A percentile compares a stretch with the other conserved stretches of the same genome.
Conservation (phyloP, 2,329 filamentous ascomycete species). For the Lomentospora prolificans region DNA sequence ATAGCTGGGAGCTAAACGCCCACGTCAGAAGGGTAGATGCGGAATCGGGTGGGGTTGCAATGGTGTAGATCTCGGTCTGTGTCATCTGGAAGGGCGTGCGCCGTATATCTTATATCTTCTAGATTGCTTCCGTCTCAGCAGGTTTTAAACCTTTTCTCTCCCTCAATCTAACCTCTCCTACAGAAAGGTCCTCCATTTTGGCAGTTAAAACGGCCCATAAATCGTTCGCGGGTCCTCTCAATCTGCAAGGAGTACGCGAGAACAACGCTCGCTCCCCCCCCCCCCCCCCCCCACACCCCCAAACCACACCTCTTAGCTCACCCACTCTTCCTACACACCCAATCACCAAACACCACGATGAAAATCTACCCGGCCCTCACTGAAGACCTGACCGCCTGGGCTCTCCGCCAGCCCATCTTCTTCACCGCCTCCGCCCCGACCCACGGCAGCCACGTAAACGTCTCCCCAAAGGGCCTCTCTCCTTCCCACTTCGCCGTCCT, state of each 20-base stretch:
- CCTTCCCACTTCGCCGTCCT: slow-evolving; percentile 51
- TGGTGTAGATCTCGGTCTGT: background rate
- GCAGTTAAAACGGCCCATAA: too few species aligned
- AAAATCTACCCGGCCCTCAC: slow-evolving; percentile 48
- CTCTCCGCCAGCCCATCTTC: slow-evolving; percentile 60
- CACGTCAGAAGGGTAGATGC: too few species aligned
- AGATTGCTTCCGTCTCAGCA: background rate
- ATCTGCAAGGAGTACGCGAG: too few species aligned
- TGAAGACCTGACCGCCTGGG: slow-evolving; percentile 50
- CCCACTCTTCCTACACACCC: background rate
- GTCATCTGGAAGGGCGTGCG: too few species aligned
- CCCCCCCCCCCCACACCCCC: too few species aligned
- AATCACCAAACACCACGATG: slow-evolving; percentile 35
- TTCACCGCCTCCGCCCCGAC: slow-evolving; percentile 65
- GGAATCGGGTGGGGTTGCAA: background rate
- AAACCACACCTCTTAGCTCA: background rate
- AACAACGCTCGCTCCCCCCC: too few species aligned
- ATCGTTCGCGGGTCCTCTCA: too few species aligned
- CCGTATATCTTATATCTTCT: too few species aligned
- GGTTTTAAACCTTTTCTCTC: too few species aligned
- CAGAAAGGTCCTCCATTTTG: too few species aligned
- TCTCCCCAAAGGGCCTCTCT: slow-evolving; percentile 64
- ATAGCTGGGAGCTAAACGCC: too few species aligned
- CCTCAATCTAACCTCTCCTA: too few species aligned
- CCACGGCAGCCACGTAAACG: slow-evolving; percentile 59